Conservation (phyloP, 805 yeast genomes). For the Dipodascopsis tothii region DNA sequence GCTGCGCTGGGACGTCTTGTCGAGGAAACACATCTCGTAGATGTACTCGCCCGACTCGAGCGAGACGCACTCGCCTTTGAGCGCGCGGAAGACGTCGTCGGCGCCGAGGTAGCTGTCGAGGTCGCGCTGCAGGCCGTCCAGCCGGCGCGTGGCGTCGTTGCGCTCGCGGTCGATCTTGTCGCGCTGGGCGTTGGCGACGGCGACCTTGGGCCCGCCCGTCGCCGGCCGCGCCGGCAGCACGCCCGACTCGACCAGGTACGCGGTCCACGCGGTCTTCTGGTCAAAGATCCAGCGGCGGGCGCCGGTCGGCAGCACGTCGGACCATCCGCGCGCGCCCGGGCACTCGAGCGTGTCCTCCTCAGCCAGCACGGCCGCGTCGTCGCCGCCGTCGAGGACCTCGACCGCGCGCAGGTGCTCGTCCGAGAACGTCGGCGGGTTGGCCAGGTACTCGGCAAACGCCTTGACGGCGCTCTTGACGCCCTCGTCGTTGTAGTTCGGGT, state of each 20-base stretch:
- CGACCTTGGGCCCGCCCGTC: slow-evolving; percentile 4
- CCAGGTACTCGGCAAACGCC: slow-evolving; percentile 29
- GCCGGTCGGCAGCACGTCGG: slow-evolving; percentile 1
- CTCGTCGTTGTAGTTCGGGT: slow-evolving; percentile 76
- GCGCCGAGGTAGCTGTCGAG: slow-evolving; percentile 43
- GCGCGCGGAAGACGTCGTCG: slow-evolving; percentile 55
- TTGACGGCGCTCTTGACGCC: slow-evolving; percentile 72
- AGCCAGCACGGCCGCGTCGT: slow-evolving; percentile 12
- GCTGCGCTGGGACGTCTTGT: slow-evolving; percentile 45
- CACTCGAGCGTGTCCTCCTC: slow-evolving; percentile 6
- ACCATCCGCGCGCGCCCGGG: slow-evolving; percentile 7
- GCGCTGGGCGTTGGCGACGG: slow-evolving; percentile 16
- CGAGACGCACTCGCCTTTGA: slow-evolving; percentile 42
- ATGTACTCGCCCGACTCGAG: slow-evolving; percentile 59
- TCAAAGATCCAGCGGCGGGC: slow-evolving; percentile 16
- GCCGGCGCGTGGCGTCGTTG: slow-evolving; percentile 19
- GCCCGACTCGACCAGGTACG: slow-evolving; percentile 11
- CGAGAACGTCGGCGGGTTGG: slow-evolving; percentile 23
- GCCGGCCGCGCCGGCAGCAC: slow-evolving; percentile 14
- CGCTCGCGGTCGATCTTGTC: slow-evolving; percentile 3
- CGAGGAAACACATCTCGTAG: slow-evolving; percentile 55
- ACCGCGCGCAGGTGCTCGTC: neutral
- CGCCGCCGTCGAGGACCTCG: neutral
- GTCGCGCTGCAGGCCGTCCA: slow-evolving; percentile 19
- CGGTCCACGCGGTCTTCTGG: slow-evolving; percentile 4